Percentiles rank a stretch among this genome's conserved stretches.
These are phyloP conservation scores for Salix arbutifolia DNA, from an alignment of 345 rosid species.

Conservation along the genomic window DNA sequence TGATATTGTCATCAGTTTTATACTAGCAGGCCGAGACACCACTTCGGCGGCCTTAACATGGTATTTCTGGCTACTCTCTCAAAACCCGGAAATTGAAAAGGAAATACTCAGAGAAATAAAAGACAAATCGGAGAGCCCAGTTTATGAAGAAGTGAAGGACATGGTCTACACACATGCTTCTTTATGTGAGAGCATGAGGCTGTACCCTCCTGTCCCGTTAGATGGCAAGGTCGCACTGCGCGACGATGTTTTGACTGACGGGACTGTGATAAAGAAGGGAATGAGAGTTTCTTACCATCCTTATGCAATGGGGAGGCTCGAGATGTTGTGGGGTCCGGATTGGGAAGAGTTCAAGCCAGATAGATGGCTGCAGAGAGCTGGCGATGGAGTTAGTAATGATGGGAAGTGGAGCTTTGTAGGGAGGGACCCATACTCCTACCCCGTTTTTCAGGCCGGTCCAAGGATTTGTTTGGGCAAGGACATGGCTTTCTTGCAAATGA, in stretches of 20 bases:
- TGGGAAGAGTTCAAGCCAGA: slow-evolving; percentile 28
- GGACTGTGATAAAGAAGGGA: slow-evolving; percentile 47
- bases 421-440: slow-evolving; percentile 21
- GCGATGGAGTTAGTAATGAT: slow-evolving; percentile 7
- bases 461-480: slow-evolving; percentile 30
- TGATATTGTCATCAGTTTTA: slow-evolving; percentile 59
- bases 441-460: slow-evolving; percentile 33
- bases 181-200: slow-evolving; percentile 50
- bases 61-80: slow-evolving; percentile 60
- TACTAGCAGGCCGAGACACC: slow-evolving; percentile 67
- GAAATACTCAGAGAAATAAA: slow-evolving; percentile 42
- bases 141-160: slow-evolving; percentile 29
- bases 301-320: slow-evolving; percentile 28
- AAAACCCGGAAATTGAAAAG: slow-evolving; percentile 36
- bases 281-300: slow-evolving; percentile 37
- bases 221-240: slow-evolving; percentile 32
- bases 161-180: slow-evolving; percentile 42
- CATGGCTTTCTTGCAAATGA: slow-evolving; percentile 33
- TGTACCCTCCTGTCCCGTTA: slow-evolving; percentile 58
- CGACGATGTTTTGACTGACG: slow-evolving; percentile 43
- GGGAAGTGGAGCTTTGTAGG: slow-evolving; percentile 33
- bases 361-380: slow-evolving; percentile 28
- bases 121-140: slow-evolving; percentile 17
- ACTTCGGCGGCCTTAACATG: slow-evolving; percentile 74
- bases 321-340: slow-evolving; percentile 24